phyloP scores from a whole-genome alignment of 495 filamentous ascomycete species.

The Massariosphaeria phaeospora region DNA sequence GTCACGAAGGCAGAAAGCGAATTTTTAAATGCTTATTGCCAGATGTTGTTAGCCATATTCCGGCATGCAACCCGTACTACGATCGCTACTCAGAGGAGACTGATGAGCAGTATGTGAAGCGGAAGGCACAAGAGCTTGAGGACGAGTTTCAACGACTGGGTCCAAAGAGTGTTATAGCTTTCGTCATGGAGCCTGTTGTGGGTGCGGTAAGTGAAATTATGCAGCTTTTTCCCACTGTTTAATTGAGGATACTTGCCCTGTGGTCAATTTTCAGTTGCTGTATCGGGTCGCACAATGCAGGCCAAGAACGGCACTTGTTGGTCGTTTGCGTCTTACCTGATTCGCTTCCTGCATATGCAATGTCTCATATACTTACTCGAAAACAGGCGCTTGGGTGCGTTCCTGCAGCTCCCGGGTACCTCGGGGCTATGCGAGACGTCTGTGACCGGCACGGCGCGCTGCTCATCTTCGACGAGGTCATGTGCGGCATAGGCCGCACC shows the following conservation, averaged over 20 bases:
- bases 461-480: constrained; percentile 71
- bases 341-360: background rate
- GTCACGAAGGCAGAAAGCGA: constrained; percentile 21
- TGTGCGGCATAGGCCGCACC: constrained; percentile 54
- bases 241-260: no score
- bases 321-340: background rate
- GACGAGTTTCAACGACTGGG: constrained; percentile 68
- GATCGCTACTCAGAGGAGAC: constrained; percentile 40
- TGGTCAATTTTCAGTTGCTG: background rate
- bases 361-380: background rate
- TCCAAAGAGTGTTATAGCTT: constrained; percentile 67
- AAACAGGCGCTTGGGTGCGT: constrained; percentile 59
- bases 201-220: constrained; percentile 43
- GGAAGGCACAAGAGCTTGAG: constrained; percentile 65
- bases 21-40: constrained; percentile 54
- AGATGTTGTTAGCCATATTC: constrained; percentile 52
- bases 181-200: constrained; percentile 69
- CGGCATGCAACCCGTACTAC: constrained; percentile 64
- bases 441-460: constrained; percentile 63
- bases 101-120: constrained; percentile 46
- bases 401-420: constrained; percentile 59
- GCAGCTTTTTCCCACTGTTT: no score
- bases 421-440: constrained; percentile 56
- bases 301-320: background rate
- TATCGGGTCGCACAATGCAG: background rate